Conservation (phyloP, 805 yeast species). For the Saturnispora serradocipensis region DNA sequence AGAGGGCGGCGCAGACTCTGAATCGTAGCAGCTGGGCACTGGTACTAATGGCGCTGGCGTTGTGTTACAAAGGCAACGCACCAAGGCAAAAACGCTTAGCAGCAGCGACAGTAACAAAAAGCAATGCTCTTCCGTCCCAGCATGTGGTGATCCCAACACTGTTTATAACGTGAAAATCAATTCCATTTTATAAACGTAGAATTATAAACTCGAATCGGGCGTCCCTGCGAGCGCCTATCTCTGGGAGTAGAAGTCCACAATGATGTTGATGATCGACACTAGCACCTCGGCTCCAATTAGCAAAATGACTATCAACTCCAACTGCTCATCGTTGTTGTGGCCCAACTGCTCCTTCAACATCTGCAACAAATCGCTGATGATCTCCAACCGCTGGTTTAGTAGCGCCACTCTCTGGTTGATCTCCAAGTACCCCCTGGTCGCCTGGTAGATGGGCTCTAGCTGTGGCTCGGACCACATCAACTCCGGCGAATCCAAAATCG, state of each 20-base stretch:
- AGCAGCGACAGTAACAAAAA: too few relatives aligned
- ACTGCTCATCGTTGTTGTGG: slow-evolving; percentile 85
- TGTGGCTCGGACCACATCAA: slow-evolving; percentile 99
- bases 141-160: too few relatives aligned
- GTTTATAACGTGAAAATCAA: neutral
- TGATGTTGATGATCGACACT: slow-evolving; percentile 76
- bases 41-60: too few relatives aligned
- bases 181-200: neutral
- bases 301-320: slow-evolving; percentile 84
- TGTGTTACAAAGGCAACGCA: too few relatives aligned
- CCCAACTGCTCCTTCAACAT: slow-evolving; percentile 97
- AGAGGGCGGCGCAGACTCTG: too few relatives aligned
- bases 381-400: slow-evolving; percentile 86
- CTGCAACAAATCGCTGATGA: slow-evolving; percentile 83
- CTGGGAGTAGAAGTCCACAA: slow-evolving; percentile 29
- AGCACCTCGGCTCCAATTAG: slow-evolving; percentile 87
- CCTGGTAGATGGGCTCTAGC: slow-evolving; percentile 93
- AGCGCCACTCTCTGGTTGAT: slow-evolving; percentile 89
- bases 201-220: neutral
- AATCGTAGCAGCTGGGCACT: too few relatives aligned
- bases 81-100: too few relatives aligned
- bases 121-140: too few relatives aligned
- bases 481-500: slow-evolving; percentile 92
- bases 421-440: slow-evolving; percentile 90
- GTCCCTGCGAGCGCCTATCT: neutral